Evolutionary conservation across 2,329 filamentous ascomycete genomes (phyloP), one percentile per base, ranked within the genome.

Genomic region (Bipolaris zeicola): DNA sequence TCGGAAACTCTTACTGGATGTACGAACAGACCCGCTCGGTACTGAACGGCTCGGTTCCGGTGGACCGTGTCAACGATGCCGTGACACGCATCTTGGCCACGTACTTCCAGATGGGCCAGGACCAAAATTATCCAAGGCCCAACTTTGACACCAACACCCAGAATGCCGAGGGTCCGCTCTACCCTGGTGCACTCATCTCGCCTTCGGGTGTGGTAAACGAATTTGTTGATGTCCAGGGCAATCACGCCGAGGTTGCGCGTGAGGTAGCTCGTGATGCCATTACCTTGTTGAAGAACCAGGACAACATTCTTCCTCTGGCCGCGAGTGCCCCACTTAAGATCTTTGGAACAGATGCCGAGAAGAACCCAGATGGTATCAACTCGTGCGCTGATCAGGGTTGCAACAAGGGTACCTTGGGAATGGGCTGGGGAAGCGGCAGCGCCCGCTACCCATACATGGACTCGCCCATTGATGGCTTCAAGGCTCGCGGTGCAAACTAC

Each of bases 61-160:
- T 96, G 60, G 87, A 90, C 13, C 85, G 94, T 13, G 76, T 98
- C 38, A 91, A 97, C 65, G 94, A 98, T 70, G 95, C 96, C 87
- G 89, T 86, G 0, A 90, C 91, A 0, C 86, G 93, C 6, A 87
- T 96, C 58, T 89, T 96, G 1, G 93, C 94, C 0, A 82, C 92
- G 0, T 97, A 92, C 89, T 96, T 95, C 71, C 89, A 77, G 51
- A 64, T 76, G 63, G 72, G 73, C n/a, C 75, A 77, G 47, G 73
- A 77, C 41, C 62, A 67, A 46, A 64, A 72, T 41, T 76, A 76
- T 6, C 81, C 31, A 81, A 86, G 14, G 67, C 73, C 72, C 1
- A 76, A 76, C 58, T 77, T 77, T 46, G 70, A 74, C 31, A 61
- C 74, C 6, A 74, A 76, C 52, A 73, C 73, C 2, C 67, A 69